phyloP scores from a whole-genome alignment of 805 yeast species.

The Candida fluviatilis region DNA sequence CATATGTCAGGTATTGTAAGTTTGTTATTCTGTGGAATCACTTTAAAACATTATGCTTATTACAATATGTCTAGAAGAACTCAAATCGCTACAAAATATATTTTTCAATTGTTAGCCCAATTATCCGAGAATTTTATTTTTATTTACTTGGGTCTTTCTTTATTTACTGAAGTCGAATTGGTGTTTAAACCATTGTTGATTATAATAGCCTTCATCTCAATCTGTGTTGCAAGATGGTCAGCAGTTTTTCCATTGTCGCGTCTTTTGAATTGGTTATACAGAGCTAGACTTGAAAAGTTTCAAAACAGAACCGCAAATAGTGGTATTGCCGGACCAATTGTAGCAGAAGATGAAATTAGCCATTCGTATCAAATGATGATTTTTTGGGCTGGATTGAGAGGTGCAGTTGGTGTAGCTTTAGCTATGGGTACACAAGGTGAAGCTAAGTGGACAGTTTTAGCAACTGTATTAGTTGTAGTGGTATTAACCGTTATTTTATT shows the following conservation, averaged over 20 bases:
- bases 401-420: constrained; percentile 98
- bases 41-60: constrained; percentile 94
- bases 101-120: constrained; percentile 92
- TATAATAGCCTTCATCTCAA: constrained; percentile 82
- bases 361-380: constrained; percentile 97
- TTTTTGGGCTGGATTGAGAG: constrained; percentile 98
- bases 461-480: constrained; percentile 94
- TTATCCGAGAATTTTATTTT: constrained; percentile 94
- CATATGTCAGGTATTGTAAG: constrained; percentile 99
- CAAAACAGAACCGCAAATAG: constrained; percentile 14
- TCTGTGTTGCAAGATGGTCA: constrained; percentile 94
- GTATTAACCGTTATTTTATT: constrained; percentile 92
- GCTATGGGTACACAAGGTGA: constrained; percentile 98
- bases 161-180: constrained; percentile 93
- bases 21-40: constrained; percentile 90
- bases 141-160: constrained; percentile 87
- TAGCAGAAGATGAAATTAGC: constrained; percentile 79
- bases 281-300: constrained; percentile 49
- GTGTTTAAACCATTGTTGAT: constrained; percentile 92
- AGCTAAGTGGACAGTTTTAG: constrained; percentile 78
- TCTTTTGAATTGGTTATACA: constrained; percentile 73
- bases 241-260: constrained; percentile 94
- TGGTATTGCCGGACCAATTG: constrained; percentile 29
- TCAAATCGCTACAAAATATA: constrained; percentile 92
- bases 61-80: constrained; percentile 96